Evolutionary conservation across 2,329 filamentous ascomycete species (phyloP).

Genomic region (Paecilomyces variotii): DNA sequence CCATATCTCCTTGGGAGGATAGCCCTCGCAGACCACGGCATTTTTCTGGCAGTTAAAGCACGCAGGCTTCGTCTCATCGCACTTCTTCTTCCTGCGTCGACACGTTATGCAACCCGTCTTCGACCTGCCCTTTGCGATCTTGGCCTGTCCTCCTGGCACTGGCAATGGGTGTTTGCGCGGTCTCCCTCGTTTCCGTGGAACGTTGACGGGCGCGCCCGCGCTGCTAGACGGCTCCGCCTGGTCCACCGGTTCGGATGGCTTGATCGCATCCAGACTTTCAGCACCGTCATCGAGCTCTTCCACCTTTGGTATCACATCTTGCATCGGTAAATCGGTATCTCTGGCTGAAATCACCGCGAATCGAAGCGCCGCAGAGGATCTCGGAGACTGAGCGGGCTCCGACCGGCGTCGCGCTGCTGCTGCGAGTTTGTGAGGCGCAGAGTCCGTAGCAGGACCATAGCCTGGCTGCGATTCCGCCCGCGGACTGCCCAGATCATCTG

Average conservation of each 20-base stretch:
- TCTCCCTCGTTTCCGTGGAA: constrained; percentile 61
- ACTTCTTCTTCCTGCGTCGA: constrained; percentile 55
- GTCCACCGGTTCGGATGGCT: constrained; percentile 20
- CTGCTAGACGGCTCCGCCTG: constrained; percentile 6
- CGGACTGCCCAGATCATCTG: constrained; percentile 13
- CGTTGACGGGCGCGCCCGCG: constrained; percentile 24
- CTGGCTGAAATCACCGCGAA: constrained; percentile 18
- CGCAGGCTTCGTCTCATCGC: constrained; percentile 34
- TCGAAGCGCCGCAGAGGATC: constrained; percentile 13
- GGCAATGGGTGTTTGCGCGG: constrained; percentile 72
- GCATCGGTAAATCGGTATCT: constrained; percentile 13
- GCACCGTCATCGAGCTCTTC: constrained; percentile 46
- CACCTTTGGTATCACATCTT: constrained; percentile 44
- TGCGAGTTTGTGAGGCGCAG: constrained; percentile 12
- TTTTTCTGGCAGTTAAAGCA: constrained; percentile 83
- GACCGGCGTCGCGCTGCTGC: constrained; percentile 7
- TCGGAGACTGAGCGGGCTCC: constrained; percentile 9
- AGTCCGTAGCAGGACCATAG: constrained; percentile 6
- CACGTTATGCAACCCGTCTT: constrained; percentile 54
- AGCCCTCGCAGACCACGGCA: constrained; percentile 83
- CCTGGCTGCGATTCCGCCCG: constrained; percentile 2
- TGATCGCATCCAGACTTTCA: constrained; percentile 26
- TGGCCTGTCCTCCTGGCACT: constrained; percentile 52
- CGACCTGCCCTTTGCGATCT: constrained; percentile 65
- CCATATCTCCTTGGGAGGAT: constrained; percentile 80